Conservation (phyloP, 257 asterid species). For the Solanum rostratum region DNA sequence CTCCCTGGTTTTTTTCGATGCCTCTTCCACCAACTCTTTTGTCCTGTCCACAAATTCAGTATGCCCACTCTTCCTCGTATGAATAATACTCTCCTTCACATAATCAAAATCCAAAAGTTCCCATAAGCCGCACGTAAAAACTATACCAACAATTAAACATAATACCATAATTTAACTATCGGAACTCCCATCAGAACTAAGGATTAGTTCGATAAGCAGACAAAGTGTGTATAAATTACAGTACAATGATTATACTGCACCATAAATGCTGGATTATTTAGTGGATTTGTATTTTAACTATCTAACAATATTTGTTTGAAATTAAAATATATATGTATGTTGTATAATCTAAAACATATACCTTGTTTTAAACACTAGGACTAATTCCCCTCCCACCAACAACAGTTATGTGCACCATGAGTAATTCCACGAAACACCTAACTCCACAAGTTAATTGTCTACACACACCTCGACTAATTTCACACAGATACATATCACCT, state of each 20-base stretch:
- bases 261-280: not conserved
- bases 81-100: conserved; percentile 76
- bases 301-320: not conserved
- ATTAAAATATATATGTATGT: not conserved
- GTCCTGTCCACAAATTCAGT: conserved; percentile 80
- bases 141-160: not conserved
- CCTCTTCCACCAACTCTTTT: conserved; percentile 86
- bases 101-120: not conserved
- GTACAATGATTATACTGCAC: not conserved
- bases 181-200: not conserved
- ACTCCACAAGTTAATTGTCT: not conserved
- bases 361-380: not conserved
- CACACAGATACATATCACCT: not conserved
- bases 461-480: not conserved
- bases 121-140: not conserved
- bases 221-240: not conserved
- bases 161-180: not conserved
- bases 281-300: not conserved
- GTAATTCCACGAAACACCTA: not conserved
- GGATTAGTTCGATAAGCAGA: not conserved
- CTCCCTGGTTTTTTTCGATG: conserved; percentile 66
- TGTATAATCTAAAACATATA: not conserved
- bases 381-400: not conserved
- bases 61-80: conserved; percentile 88
- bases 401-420: too few relatives aligned